Percentiles rank a stretch among this genome's conserved stretches.
Conservation (phyloP, 2,329 filamentous ascomycete species). For the Sarocladium oryzae region DNA sequence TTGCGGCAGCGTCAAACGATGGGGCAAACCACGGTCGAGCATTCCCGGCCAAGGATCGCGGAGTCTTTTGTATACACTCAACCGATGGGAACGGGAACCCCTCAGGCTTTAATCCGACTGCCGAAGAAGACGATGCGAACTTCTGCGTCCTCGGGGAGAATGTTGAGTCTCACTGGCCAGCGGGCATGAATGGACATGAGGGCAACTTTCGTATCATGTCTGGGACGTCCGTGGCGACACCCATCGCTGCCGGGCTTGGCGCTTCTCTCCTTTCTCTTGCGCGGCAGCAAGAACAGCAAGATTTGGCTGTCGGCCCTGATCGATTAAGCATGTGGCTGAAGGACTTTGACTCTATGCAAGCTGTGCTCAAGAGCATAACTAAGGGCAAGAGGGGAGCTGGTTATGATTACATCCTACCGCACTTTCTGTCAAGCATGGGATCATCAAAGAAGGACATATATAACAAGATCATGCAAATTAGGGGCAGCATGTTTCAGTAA, state of each 20-base stretch:
- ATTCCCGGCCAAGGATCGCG: conserved; percentile 12
- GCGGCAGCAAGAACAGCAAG: too few species aligned
- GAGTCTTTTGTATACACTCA: conserved; percentile 15
- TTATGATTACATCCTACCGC: too few species aligned
- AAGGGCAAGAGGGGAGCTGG: too few species aligned
- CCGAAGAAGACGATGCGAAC: neutral
- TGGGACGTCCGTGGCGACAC: conserved; percentile 15
- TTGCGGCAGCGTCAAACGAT: conserved; percentile 14
- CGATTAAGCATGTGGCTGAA: too few species aligned
- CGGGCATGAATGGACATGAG: neutral
- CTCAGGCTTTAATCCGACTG: conserved; percentile 14
- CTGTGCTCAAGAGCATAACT: too few species aligned
- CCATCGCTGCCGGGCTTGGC: conserved; percentile 13
- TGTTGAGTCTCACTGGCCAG: conserved; percentile 12
- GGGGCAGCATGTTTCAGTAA: too few species aligned
- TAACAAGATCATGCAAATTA: too few species aligned
- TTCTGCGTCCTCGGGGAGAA: conserved; percentile 12
- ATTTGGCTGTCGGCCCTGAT: too few species aligned
- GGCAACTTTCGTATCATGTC: neutral
- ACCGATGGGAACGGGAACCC: conserved; percentile 11
- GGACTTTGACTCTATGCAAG: too few species aligned
- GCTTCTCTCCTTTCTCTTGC: conserved; percentile 12
- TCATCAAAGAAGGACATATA: too few species aligned
- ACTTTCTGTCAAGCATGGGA: too few species aligned
- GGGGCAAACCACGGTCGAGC: conserved; percentile 12